Percentiles rank a stretch among this genome's conserved stretches.
Conservation (phyloP, 2,329 filamentous ascomycete genomes). For the Tolypocladium endophyticum region DNA sequence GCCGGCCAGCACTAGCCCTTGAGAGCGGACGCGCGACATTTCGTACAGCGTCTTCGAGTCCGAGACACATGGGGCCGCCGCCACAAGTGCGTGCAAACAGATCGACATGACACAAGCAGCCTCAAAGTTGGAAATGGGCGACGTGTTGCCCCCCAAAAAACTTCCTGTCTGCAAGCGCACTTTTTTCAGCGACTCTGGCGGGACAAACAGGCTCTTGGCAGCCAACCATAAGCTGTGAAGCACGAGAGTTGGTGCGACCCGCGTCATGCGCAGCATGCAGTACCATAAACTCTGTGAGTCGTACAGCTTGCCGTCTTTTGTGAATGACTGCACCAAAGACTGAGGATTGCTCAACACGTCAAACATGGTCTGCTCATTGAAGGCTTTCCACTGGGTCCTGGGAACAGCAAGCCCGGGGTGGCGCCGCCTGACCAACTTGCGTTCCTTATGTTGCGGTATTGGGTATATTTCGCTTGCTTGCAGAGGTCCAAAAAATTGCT, state of each 20-base stretch:
- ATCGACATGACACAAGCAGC: conserved; percentile 46
- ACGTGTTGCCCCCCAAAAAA: conserved; percentile 1
- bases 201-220: conserved; percentile 45
- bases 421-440: conserved; percentile 5
- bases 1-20: conserved; percentile 37
- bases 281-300: conserved; percentile 55
- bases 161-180: conserved; percentile 19
- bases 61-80: conserved; percentile 40
- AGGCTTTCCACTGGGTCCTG: conserved; percentile 43
- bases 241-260: conserved; percentile 45
- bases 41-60: conserved; percentile 41
- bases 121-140: conserved; percentile 29
- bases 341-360: conserved; percentile 49
- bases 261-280: conserved; percentile 49
- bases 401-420: conserved; percentile 3
- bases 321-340: conserved; percentile 47
- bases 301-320: conserved; percentile 36
- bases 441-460: conserved; percentile 3
- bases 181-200: conserved; percentile 34
- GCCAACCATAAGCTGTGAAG: conserved; percentile 57
- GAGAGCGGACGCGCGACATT: conserved; percentile 49
- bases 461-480: conserved; percentile 7
- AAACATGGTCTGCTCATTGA: conserved; percentile 55
- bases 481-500: conserved; percentile 31
- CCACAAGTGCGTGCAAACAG: conserved; percentile 52